Evolutionary conservation across 805 yeast species (phyloP), one percentile per base, ranked within the genome.

Genomic region (Ogataea paraovalis): DNA sequence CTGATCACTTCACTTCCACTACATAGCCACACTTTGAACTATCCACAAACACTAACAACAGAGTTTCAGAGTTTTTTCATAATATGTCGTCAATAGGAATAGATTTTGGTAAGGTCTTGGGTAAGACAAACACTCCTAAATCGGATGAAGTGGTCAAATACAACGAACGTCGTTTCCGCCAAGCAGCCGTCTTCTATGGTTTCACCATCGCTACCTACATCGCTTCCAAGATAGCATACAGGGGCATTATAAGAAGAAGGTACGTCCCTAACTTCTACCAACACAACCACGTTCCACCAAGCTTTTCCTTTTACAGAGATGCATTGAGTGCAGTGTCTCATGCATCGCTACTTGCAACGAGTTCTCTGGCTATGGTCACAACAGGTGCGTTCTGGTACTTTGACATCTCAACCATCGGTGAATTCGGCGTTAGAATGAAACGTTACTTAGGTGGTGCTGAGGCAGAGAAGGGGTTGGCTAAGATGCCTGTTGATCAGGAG

Each of bases 261-360:
- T 89, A 80, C 57, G 66, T 80, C 5, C 97, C 97, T 7, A 76
- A 75, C 39, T 73, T 82, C 57, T 91, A 87, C 66, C 90, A 87
- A 57, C 88, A 91, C 12, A 90, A 90, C 66, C 92, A 89, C 58
- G 76, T 80, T 48, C 95, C 95, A 2, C 96, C 96, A 4, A 73
- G 81, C n/a, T 85, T 83, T 59, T 83, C 86, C 27, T 82, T 87
- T 61, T 81, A 87, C 51, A 78, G 80, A 46, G 96, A 90, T 63
- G 96, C 96, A 2, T 79, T 88, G 30, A 80, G 82, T 37, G 97
- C 97, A 0, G 88, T 91, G 2, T 80, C 84, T 0, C 83, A 87
- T 37, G 95, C 96, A 2, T 79, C 96, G 0, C 67, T 85, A 41
- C 68, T 91, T 16, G 87, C 96, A 2, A 75, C 82, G 0, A 76